Percentiles rank a stretch among this genome's conserved stretches.
Conservation (phyloP, 2,329 filamentous ascomycete genomes). For the Exophiala oligosperma region DNA sequence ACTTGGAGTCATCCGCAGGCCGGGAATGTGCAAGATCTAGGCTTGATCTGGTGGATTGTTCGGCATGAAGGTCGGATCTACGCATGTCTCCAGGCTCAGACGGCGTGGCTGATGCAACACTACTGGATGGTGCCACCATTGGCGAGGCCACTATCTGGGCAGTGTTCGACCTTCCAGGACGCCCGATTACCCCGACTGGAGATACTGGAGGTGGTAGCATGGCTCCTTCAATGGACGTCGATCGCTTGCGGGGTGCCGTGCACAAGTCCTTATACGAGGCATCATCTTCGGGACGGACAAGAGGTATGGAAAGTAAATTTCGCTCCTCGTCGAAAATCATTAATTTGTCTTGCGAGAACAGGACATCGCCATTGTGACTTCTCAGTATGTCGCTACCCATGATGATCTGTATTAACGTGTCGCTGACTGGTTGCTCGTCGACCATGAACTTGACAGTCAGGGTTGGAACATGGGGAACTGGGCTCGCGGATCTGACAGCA, state of each 20-base stretch:
- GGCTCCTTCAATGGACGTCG: slow-evolving; percentile 17
- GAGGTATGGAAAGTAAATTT: slow-evolving; percentile 83
- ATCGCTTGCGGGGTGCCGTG: slow-evolving; percentile 48
- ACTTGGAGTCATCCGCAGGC: slow-evolving; percentile 30
- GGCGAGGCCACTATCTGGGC: slow-evolving; percentile 31
- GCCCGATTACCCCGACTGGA: slow-evolving; percentile 37
- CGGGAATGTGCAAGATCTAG: slow-evolving; percentile 16
- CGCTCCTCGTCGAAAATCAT: slow-evolving; percentile 83
- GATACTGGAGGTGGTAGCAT: slow-evolving; percentile 23
- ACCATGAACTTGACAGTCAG: slow-evolving; percentile 79
- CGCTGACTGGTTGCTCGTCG: slow-evolving; percentile 50
- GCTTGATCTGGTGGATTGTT: slow-evolving; percentile 20
- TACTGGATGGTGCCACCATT: slow-evolving; percentile 17
- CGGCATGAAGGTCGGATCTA: slow-evolving; percentile 12
- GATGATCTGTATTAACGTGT: slow-evolving; percentile 74
- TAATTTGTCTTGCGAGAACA: slow-evolving; percentile 90
- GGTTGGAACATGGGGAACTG: slow-evolving; percentile 77
- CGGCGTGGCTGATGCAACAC: slow-evolving; percentile 4
- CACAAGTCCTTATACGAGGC: slow-evolving; percentile 73
- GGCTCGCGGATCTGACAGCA: slow-evolving; percentile 70
- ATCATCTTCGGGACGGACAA: slow-evolving; percentile 90
- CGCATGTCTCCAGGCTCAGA: slow-evolving; percentile 16
- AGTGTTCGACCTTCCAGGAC: slow-evolving; percentile 26
- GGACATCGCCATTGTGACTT: slow-evolving; percentile 81
- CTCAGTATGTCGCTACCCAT: slow-evolving; percentile 86